These are phyloP conservation scores for Eucalyptus urophylla DNA, from an alignment of 345 rosid genomes.

Conservation along the genomic window DNA sequence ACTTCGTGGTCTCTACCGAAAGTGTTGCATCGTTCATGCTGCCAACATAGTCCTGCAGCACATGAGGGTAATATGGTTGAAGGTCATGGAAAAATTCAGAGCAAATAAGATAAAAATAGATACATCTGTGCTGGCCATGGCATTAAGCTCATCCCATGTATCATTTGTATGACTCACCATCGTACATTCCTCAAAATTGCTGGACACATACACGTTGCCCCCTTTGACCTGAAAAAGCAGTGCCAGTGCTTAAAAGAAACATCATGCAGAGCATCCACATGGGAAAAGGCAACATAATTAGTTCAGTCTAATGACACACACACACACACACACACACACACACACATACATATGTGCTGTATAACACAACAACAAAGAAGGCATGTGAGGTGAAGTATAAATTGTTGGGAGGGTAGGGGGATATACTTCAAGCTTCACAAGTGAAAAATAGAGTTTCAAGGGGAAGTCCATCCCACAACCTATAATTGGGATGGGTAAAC, in stretches of 20 bases:
- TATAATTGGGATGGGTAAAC: background rate
- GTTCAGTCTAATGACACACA: background rate
- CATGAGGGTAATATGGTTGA: background rate
- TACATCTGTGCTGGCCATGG: conserved; percentile 72
- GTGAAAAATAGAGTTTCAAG: background rate
- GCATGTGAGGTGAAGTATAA: background rate
- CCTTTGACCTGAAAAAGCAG: conserved; percentile 64
- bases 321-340: no score
- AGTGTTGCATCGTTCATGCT: conserved; percentile 51
- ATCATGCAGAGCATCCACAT: background rate
- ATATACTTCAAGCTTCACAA: background rate
- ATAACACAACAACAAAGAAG: background rate
- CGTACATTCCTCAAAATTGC: conserved; percentile 74
- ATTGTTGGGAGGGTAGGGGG: background rate
- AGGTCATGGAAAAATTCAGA: background rate
- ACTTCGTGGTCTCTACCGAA: conserved; percentile 43
- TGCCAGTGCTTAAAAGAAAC: background rate
- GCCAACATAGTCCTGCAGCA: conserved; percentile 68
- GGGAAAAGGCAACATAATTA: background rate
- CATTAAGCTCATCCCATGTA: conserved; percentile 73
- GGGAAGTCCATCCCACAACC: background rate
- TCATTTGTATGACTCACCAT: conserved; percentile 45
- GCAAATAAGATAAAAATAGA: background rate
- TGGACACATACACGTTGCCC: conserved; percentile 73
- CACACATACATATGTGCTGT: background rate